Conservation (phyloP, 345 rosid genomes). For the Cochlearia excelsa region DNA sequence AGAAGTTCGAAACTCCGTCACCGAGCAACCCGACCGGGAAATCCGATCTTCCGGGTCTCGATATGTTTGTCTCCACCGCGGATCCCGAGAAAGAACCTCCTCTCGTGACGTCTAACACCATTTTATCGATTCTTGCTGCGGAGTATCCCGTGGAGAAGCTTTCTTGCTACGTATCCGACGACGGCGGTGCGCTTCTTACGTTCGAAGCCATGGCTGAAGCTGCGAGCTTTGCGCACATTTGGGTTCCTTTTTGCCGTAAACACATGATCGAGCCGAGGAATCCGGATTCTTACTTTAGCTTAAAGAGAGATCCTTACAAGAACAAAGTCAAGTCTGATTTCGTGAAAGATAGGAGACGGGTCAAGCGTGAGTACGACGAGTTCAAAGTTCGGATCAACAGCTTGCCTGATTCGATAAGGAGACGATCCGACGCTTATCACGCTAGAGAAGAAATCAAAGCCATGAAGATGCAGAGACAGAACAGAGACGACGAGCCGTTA, state of each 20-base stretch:
- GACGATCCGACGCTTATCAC: constrained; percentile 95
- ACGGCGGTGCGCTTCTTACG: constrained; percentile 95
- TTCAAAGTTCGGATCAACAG: constrained; percentile 92
- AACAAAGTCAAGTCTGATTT: constrained; percentile 83
- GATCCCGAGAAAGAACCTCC: constrained; percentile 99
- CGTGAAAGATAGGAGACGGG: constrained; percentile 88
- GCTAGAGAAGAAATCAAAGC: constrained; percentile 97
- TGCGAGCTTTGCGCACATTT: constrained; percentile 85
- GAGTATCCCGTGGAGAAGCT: constrained; percentile 95
- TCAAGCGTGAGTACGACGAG: constrained; percentile 97
- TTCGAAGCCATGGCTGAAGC: constrained; percentile 99
- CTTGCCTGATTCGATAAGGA: constrained; percentile 89
- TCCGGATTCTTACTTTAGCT: constrained; percentile 86
- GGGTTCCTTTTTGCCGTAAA: constrained; percentile 98
- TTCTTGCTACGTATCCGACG: constrained; percentile 97
- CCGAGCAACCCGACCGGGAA: constrained; percentile 77
- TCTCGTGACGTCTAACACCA: constrained; percentile 94
- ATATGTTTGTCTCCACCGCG: constrained; percentile 92
- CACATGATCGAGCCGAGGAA: constrained; percentile 91
- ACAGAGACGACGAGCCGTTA: constrained; percentile 59
- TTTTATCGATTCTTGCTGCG: constrained; percentile 88
- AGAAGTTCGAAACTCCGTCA: constrained; percentile 80
- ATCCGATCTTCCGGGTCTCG: constrained; percentile 95
- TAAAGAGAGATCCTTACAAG: constrained; percentile 96
- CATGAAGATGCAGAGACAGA: constrained; percentile 87